phyloP scores from a whole-genome alignment of 768 basidiomycete genomes.

The Coprinellus aureogranulatus region DNA sequence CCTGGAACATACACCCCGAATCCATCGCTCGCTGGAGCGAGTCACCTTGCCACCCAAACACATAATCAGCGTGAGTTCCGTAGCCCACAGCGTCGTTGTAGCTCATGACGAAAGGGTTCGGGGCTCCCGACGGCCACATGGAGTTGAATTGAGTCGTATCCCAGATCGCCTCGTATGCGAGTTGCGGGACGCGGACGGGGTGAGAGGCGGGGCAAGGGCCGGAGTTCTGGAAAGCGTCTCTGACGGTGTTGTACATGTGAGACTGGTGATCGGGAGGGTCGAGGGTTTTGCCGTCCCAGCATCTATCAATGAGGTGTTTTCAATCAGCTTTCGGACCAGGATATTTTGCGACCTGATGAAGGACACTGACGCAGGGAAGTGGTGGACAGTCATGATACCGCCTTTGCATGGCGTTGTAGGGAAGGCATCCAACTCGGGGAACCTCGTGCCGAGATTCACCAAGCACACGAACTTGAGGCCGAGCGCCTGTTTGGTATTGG shows the following conservation, averaged over 20 bases:
- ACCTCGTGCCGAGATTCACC: slow-evolving; percentile 14
- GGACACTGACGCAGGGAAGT: slow-evolving; percentile 7
- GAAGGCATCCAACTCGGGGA: slow-evolving; percentile 11
- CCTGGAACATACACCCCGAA: slow-evolving; percentile 5
- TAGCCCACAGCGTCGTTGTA: neutral
- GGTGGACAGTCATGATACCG: slow-evolving; percentile 10
- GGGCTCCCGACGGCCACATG: slow-evolving; percentile 5
- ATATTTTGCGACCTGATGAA: neutral
- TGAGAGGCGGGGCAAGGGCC: slow-evolving; percentile 8
- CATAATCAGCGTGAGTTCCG: slow-evolving; percentile 11
- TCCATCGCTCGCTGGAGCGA: slow-evolving; percentile 11
- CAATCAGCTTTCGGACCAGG: neutral
- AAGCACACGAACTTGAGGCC: slow-evolving; percentile 3
- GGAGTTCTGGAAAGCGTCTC: slow-evolving; percentile 2
- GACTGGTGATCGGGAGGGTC: slow-evolving; percentile 9
- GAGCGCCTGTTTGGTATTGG: neutral
- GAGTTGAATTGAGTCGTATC: slow-evolving; percentile 8
- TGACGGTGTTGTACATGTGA: slow-evolving; percentile 9
- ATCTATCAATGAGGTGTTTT: neutral
- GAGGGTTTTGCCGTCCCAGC: slow-evolving; percentile 9
- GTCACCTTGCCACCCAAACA: slow-evolving; percentile 13
- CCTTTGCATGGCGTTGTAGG: neutral
- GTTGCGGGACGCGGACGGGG: slow-evolving; percentile 8
- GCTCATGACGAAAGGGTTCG: slow-evolving; percentile 2
- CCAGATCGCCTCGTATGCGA: slow-evolving; percentile 10